Base-by-base conservation (phyloP, 495 filamentous ascomycete species). In the Bryoglossum gracile region DNA sequence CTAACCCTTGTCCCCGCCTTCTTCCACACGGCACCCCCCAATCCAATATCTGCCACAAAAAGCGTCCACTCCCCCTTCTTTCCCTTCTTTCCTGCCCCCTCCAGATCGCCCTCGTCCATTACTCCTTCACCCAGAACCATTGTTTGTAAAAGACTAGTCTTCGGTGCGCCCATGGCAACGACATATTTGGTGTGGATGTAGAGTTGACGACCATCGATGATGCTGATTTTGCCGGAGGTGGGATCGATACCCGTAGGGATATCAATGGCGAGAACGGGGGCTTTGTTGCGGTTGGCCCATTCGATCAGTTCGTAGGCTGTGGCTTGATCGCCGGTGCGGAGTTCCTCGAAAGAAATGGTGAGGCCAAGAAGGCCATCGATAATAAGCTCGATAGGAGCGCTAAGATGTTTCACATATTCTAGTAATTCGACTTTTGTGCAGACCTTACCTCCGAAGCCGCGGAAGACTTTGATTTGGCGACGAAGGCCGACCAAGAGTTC, bases 291-390 rank as follows among this genome's bases (percentile, higher is more conserved):
- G 57, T 95, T 96, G 4, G 86, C 81, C 86, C 88, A 95, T 32
- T 83, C 78, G 51, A 94, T 87, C 48, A 94, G 74, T 52, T 89
- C 83, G 55, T 85, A 89, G 2, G 86, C 87, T 2, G 80, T 81
- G 0, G 81, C 84, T 61, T 90, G 87, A 53, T 95, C 87, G 33
- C 86, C 84, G 8, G 78, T 84, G 17, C 84, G 71, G 22, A 95
- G 71, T 45, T 90, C 86, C 32, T 95, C 87, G 56, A 94, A 94
- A 8, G 81, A 78, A 36, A 87, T 73, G 42, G 90, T 86, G 43
- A 89, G 81, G 16, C 87, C 87, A 3, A 98, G 76, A 14, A 98
- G 65, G 1, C 88, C 89, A 66, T 98, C 92, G 25, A 98, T 72
- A 44, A 96, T 86, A 43, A 96, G 66, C 37, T 90, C 87, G 2